These are phyloP conservation scores for Aureobasidium subglaciale DNA, from an alignment of 2,329 filamentous ascomycete species.

Conservation along the genomic window DNA sequence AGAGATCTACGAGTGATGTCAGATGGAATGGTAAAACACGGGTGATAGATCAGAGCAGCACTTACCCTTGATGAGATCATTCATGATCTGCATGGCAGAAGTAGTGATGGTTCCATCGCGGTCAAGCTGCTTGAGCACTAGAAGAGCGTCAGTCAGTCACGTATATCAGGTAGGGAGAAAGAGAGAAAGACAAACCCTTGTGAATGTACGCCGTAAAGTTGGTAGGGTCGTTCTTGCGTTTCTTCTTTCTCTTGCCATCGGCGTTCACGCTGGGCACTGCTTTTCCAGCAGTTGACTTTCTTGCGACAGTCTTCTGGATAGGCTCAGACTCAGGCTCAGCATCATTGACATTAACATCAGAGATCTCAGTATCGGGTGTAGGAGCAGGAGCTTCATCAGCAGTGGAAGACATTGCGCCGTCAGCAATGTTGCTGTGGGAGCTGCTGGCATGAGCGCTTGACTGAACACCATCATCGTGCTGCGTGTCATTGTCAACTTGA, in stretches of 20 bases:
- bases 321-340: not conserved
- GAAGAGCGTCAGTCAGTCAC: not conserved
- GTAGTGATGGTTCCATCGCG: not conserved
- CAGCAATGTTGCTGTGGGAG: not conserved
- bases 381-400: not conserved
- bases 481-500: not conserved
- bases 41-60: not conserved
- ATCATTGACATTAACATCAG: not conserved
- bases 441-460: not conserved
- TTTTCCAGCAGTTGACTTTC: too few species aligned
- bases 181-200: not conserved
- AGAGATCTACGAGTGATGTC: not conserved
- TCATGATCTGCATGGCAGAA: not conserved
- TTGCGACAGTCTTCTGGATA: too few species aligned
- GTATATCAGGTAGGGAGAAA: not conserved
- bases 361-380: not conserved
- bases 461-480: not conserved
- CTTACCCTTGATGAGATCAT: constrained; percentile 4
- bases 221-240: not conserved
- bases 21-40: not conserved
- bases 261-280: too few species aligned
- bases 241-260: constrained; percentile 24
- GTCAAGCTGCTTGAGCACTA: not conserved
- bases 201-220: not conserved
- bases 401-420: not conserved